Percentiles rank a stretch among this genome's conserved stretches.
phyloP scores from a whole-genome alignment of 441 rosid species.

The Eutrema salsugineum region DNA sequence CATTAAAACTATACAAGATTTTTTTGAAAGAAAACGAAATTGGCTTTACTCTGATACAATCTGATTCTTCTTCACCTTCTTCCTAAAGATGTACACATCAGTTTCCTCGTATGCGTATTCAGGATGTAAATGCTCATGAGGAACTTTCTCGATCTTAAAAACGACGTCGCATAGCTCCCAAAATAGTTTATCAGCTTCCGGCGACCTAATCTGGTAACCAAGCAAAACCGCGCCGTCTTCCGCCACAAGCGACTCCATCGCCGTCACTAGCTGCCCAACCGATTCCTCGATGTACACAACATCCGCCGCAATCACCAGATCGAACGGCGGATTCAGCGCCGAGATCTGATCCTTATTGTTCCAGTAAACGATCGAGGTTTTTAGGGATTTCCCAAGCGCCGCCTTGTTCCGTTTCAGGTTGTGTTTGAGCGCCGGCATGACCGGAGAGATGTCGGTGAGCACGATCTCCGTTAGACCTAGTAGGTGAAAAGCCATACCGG shows the following conservation, averaged over 20 bases:
- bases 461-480: conserved; percentile 70
- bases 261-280: conserved; percentile 51
- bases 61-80: conserved; percentile 36
- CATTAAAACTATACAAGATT: neutral
- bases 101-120: conserved; percentile 68
- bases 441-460: conserved; percentile 77
- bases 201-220: conserved; percentile 83
- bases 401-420: conserved; percentile 84
- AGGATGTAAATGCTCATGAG: conserved; percentile 70
- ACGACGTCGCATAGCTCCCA: conserved; percentile 65
- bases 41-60: neutral
- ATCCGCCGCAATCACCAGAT: conserved; percentile 81
- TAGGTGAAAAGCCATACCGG: conserved; percentile 76
- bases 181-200: conserved; percentile 69
- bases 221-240: conserved; percentile 70
- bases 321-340: conserved; percentile 70
- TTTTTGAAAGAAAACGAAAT: neutral
- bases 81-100: conserved; percentile 64
- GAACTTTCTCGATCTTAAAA: conserved; percentile 66
- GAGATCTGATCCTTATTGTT: conserved; percentile 45
- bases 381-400: conserved; percentile 53
- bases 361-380: conserved; percentile 62
- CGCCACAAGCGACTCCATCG: conserved; percentile 63
- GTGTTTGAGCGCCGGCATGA: conserved; percentile 84
- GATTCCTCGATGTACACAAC: conserved; percentile 87